Conservation (phyloP, 495 filamentous ascomycete genomes). For the Diplogelasinospora grovesii region DNA sequence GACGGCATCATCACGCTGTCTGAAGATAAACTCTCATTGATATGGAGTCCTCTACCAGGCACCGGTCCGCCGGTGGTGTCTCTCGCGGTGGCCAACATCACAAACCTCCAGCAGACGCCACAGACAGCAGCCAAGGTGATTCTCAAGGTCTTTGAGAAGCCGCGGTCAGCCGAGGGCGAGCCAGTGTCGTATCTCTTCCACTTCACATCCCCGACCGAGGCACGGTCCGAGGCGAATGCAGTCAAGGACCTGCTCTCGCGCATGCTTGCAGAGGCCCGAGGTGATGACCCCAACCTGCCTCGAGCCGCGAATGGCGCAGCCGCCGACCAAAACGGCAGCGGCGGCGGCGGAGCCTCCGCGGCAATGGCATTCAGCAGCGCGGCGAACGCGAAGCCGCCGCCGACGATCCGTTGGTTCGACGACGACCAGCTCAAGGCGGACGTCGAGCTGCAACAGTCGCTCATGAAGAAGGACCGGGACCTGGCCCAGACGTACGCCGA, state of each 20-base stretch:
- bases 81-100: conserved; percentile 68
- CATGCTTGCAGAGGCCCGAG: conserved; percentile 63
- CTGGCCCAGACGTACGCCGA: conserved; percentile 79
- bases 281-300: conserved; percentile 39
- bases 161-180: conserved; percentile 42
- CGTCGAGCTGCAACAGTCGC: conserved; percentile 72
- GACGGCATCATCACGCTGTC: conserved; percentile 76
- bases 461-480: conserved; percentile 66
- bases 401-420: conserved; percentile 61
- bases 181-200: conserved; percentile 72
- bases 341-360: conserved; percentile 28
- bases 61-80: conserved; percentile 53
- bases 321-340: conserved; percentile 12
- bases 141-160: conserved; percentile 74
- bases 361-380: conserved; percentile 44
- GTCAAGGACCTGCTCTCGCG: conserved; percentile 77
- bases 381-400: conserved; percentile 36
- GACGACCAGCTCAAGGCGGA: conserved; percentile 67
- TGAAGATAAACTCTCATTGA: conserved; percentile 60
- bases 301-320: conserved; percentile 28
- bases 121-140: conserved; percentile 77
- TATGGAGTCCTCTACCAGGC: conserved; percentile 65
- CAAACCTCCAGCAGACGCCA: conserved; percentile 90
- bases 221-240: conserved; percentile 73
- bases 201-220: conserved; percentile 71